Conservation (phyloP, 2,329 filamentous ascomycete species). For the Phaeosphaeriaceae sp. region DNA sequence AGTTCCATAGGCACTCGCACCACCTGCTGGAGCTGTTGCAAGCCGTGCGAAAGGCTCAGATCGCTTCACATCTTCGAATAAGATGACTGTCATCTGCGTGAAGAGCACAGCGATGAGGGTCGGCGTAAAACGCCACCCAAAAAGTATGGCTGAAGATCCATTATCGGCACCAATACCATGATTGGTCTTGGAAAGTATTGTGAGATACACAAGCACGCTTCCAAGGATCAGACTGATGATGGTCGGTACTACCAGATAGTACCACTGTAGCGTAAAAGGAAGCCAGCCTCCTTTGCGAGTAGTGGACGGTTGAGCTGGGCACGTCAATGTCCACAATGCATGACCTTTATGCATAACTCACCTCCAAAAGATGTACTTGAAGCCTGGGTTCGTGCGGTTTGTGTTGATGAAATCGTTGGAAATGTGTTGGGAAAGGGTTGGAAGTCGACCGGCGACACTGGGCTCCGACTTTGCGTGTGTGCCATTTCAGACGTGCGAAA, state of each 20-base stretch:
- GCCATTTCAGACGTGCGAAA: constrained; percentile 3
- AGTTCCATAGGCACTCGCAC: constrained; percentile 16
- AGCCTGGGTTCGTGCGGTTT: background rate
- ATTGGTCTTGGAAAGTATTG: constrained; percentile 16
- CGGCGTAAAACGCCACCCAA: constrained; percentile 31
- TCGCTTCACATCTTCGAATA: constrained; percentile 29
- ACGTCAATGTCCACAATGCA: background rate
- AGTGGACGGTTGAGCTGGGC: background rate
- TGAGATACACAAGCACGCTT: constrained; percentile 29
- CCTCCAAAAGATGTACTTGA: background rate
- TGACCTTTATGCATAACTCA: background rate
- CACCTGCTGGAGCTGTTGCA: constrained; percentile 14
- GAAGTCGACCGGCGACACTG: constrained; percentile 8
- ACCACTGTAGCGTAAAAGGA: constrained; percentile 23
- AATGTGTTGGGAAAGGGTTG: background rate
- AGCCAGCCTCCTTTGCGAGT: constrained; percentile 14
- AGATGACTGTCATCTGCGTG: constrained; percentile 23
- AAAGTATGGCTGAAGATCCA: constrained; percentile 41
- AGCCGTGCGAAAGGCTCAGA: constrained; percentile 28
- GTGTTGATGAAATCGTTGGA: background rate
- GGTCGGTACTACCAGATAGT: constrained; percentile 16
- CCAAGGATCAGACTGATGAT: constrained; percentile 9
- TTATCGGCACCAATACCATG: constrained; percentile 29
- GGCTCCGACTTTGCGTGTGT: background rate
- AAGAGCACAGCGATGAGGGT: constrained; percentile 32